Evolutionary conservation across 257 asterid species (phyloP), one percentile per base, ranked within the genome.

Genomic region (Phtheirospermum japonicum): DNA sequence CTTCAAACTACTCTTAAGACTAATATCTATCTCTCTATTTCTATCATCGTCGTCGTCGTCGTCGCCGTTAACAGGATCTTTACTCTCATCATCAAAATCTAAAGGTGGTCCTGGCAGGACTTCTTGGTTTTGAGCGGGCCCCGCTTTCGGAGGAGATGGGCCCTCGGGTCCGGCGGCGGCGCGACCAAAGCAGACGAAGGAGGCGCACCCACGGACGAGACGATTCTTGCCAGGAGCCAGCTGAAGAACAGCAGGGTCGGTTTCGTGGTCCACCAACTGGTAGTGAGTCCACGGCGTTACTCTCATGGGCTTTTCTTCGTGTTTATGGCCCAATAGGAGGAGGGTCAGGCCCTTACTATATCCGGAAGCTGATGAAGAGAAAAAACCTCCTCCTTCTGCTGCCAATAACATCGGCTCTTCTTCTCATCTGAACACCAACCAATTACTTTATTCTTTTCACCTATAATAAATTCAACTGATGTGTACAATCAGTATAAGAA

Each of bases 361-460:
- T 61, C 99, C 99, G 52, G 96, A 85, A n/a, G 91, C 99, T 68
- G 99, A 93, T 76, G 99, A 82, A 66, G 97, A 93, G 89, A 93
- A 93, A 79, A 93, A 89, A 9, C 97, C 95, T 72, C 99, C 99
- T 77, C 99, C 99, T 85, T 89, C 99, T 72, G 83, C 93, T 64
- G 99, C 96, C 64, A 93, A 82, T 89, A 93, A 82, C 99, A 93
- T 93, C 83, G 76, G 97, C 70, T 75, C 89, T 77, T 80, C 84
- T 77, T 83, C 84, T 85, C 97, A 93, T 93, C 93, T 76, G 89
- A 72, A 66, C 77, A 80, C 71, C 79, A 74, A 64, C 68, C 63
- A 58, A 69, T 50, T 55, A 68, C 50, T 60, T 69, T 71, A 67
- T 57, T 62, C 59, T 68, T 65, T 71, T 62, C 75, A 63, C 56